A percentile compares a stretch with the other conserved stretches of the same genome.
Evolutionary conservation across 768 basidiomycete species (phyloP).

Genomic region (Kwoniella dejecticola): DNA sequence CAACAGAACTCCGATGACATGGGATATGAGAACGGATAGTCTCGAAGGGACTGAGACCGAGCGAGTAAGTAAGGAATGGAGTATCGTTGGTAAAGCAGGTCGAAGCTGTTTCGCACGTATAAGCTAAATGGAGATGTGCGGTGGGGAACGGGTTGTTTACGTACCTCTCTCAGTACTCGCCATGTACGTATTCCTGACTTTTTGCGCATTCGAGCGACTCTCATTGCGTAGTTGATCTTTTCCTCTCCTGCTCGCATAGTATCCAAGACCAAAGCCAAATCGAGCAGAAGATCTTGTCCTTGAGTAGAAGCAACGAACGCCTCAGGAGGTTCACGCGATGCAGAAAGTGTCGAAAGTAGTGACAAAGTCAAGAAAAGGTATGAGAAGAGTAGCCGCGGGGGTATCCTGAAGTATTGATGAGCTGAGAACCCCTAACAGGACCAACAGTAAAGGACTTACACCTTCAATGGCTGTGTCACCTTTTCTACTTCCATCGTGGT

Average conservation of each 20-base stretch:
- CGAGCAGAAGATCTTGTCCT: constrained; percentile 40
- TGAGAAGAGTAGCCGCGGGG: constrained; percentile 36
- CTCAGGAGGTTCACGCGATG: constrained; percentile 23
- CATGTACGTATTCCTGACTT: constrained; percentile 38
- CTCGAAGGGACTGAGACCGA: constrained; percentile 58
- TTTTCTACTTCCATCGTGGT: constrained; percentile 67
- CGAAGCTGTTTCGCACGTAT: constrained; percentile 21
- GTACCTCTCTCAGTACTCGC: constrained; percentile 39
- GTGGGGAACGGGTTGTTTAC: not conserved
- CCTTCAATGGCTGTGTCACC: constrained; percentile 62
- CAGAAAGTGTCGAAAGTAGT: constrained; percentile 30
- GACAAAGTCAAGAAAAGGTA: constrained; percentile 36
- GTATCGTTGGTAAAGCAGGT: constrained; percentile 55
- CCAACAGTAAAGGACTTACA: constrained; percentile 58
- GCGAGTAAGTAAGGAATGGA: constrained; percentile 64
- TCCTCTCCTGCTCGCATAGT: constrained; percentile 33
- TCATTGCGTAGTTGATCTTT: constrained; percentile 33
- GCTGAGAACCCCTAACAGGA: too few species aligned
- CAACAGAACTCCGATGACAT: constrained; percentile 69
- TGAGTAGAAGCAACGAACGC: constrained; percentile 25
- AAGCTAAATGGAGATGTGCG: not conserved
- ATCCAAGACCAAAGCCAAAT: constrained; percentile 43
- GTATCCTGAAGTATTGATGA: constrained; percentile 19
- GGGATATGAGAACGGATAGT: constrained; percentile 65
- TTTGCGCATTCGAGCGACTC: constrained; percentile 27